phyloP scores from a whole-genome alignment of 106 monocot species.

The Gastrodia elata region DNA sequence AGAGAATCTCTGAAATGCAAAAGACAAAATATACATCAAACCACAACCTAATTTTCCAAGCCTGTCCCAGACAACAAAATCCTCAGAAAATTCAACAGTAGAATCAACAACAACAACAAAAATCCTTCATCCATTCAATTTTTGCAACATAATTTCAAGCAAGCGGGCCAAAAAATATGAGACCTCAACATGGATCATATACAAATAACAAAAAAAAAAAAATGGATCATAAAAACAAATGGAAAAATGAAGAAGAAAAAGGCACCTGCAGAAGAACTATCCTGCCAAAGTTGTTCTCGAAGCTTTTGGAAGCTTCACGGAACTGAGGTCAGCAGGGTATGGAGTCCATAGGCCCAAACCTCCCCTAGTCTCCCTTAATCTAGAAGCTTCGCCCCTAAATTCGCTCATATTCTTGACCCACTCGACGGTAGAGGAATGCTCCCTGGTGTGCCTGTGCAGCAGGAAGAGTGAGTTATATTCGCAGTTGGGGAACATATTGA shows the following conservation, averaged over 20 bases:
- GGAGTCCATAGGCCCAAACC: constrained; percentile 85
- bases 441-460: constrained; percentile 71
- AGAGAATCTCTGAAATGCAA: too few relatives aligned
- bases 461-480: constrained; percentile 92
- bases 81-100: too few relatives aligned
- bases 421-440: constrained; percentile 83
- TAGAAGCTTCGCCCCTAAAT: constrained; percentile 30
- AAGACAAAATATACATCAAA: too few relatives aligned
- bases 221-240: neutral
- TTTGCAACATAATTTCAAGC: too few relatives aligned
- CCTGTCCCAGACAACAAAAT: too few relatives aligned
- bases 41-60: too few relatives aligned
- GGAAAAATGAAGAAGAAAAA: neutral
- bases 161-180: too few relatives aligned
- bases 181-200: too few relatives aligned
- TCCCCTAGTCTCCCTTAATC: constrained; percentile 69
- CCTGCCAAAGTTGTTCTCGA: constrained; percentile 63
- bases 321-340: constrained; percentile 66
- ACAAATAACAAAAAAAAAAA: too few relatives aligned
- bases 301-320: constrained; percentile 61
- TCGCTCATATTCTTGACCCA: constrained; percentile 87
- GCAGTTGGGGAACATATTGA: constrained; percentile 95
- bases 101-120: too few relatives aligned
- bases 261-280: neutral
- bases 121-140: too few relatives aligned